phyloP scores from a whole-genome alignment of 163 green algal genomes.

The Trebouxia gelatinosa region DNA sequence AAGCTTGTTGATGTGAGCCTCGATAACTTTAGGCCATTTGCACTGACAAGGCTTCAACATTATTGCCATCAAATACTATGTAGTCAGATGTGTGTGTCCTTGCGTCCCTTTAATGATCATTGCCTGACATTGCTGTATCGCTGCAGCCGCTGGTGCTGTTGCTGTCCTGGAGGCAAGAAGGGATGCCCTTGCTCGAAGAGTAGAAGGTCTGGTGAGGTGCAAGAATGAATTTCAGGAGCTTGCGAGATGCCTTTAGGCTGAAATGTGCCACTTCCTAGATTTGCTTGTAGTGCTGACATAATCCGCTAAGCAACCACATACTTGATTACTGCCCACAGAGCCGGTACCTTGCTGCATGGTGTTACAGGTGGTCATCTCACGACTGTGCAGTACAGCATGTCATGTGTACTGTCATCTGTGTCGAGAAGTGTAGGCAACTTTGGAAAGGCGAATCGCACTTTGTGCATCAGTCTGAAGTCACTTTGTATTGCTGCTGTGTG shows the following conservation, averaged over 20 bases:
- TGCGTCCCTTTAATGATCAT: background rate
- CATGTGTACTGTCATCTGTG: background rate
- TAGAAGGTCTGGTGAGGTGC: constrained; percentile 79
- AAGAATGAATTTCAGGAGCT: constrained; percentile 90
- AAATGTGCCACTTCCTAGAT: background rate
- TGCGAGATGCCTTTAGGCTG: constrained; percentile 61
- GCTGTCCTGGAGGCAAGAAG: constrained; percentile 64
- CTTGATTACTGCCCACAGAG: background rate
- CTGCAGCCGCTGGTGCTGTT: constrained; percentile 64
- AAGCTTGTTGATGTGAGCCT: no score
- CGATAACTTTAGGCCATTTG: no score
- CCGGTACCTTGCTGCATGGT: no score
- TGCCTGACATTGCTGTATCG: background rate
- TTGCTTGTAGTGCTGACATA: background rate
- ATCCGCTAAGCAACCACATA: background rate
- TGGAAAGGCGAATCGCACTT: background rate
- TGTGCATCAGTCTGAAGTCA: no score
- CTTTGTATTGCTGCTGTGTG: no score
- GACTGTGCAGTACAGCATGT: no score
- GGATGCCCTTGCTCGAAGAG: constrained; percentile 63
- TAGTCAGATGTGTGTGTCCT: constrained; percentile 3
- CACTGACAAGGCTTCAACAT: no score
- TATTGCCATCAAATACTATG: no score
- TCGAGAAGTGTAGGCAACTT: background rate
- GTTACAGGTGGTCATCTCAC: no score